phyloP scores from a whole-genome alignment of 1,139 yeast genomes.

The Pichia kudriavzevii region DNA sequence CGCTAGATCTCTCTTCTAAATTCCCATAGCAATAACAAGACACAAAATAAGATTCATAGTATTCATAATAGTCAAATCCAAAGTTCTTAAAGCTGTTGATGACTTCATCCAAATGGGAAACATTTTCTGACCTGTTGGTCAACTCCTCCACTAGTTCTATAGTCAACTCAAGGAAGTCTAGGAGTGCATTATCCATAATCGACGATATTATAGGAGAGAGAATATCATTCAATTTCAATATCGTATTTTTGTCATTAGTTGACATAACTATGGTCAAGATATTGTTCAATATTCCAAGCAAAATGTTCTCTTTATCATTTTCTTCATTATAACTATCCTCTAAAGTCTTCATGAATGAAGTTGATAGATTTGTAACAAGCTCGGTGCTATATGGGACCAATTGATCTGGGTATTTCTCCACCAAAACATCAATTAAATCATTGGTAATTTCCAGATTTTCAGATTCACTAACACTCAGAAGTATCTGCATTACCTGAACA shows the following conservation, averaged over 20 bases:
- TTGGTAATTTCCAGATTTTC: constrained; percentile 49
- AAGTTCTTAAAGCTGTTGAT: constrained; percentile 45
- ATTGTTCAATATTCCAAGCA: constrained; percentile 43
- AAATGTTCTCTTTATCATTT: constrained; percentile 37
- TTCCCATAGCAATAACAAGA: constrained; percentile 39
- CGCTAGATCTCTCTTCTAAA: constrained; percentile 12
- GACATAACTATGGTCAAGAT: constrained; percentile 46
- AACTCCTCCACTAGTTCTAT: constrained; percentile 46
- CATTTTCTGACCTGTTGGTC: constrained; percentile 34
- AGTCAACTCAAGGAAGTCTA: constrained; percentile 38
- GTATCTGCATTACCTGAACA: constrained; percentile 38
- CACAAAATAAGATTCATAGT: constrained; percentile 44
- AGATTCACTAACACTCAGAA: constrained; percentile 43
- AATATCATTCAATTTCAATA: constrained; percentile 31
- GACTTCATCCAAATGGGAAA: constrained; percentile 29
- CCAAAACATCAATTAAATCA: constrained; percentile 50
- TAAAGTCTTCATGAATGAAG: constrained; percentile 34
- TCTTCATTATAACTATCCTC: constrained; percentile 21
- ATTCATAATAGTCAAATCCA: constrained; percentile 46
- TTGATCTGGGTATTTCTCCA: constrained; percentile 44
- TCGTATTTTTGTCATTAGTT: constrained; percentile 29
- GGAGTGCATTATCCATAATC: constrained; percentile 37
- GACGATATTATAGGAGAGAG: constrained; percentile 38
- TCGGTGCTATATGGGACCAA: constrained; percentile 51
- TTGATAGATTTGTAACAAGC: constrained; percentile 39